A percentile compares a stretch with the other conserved stretches of the same genome.
Evolutionary conservation across 345 rosid species (phyloP).

Genomic region (Syzygium grande): DNA sequence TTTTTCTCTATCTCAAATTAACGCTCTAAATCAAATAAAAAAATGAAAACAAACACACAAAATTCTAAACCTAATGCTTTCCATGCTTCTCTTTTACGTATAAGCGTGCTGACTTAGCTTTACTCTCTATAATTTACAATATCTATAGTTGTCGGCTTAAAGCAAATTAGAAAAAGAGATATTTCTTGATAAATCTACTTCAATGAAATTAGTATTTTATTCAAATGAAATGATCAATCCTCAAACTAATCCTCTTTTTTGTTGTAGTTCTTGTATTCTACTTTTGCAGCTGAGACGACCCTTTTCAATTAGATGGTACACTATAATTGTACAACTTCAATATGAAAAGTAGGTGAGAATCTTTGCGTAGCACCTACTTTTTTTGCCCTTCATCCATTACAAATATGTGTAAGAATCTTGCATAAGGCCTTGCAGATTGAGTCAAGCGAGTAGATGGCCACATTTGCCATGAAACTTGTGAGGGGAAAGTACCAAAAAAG

Average conservation of each 20-base stretch:
- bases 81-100: not conserved
- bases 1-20: not conserved
- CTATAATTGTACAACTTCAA: too few species aligned
- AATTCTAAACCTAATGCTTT: not conserved
- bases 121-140: not conserved
- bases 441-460: not conserved
- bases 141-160: not conserved
- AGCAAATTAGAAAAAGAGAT: not conserved
- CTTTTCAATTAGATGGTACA: not conserved
- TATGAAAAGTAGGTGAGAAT: too few species aligned
- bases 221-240: not conserved
- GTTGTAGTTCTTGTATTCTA: not conserved
- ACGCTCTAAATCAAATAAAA: not conserved
- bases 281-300: not conserved
- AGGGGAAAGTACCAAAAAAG: too few species aligned
- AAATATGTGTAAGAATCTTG: not conserved
- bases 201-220: not conserved
- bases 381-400: not conserved
- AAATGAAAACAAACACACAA: not conserved
- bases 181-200: not conserved
- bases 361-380: not conserved
- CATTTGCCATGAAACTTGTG: not conserved
- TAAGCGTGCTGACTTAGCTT: not conserved
- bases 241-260: not conserved
- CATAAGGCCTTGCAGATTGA: too few species aligned